Percentiles rank a stretch among this genome's conserved stretches.
These are phyloP conservation scores for Colletotrichum karsti DNA, from an alignment of 2,329 filamentous ascomycete genomes.

Conservation along the genomic window DNA sequence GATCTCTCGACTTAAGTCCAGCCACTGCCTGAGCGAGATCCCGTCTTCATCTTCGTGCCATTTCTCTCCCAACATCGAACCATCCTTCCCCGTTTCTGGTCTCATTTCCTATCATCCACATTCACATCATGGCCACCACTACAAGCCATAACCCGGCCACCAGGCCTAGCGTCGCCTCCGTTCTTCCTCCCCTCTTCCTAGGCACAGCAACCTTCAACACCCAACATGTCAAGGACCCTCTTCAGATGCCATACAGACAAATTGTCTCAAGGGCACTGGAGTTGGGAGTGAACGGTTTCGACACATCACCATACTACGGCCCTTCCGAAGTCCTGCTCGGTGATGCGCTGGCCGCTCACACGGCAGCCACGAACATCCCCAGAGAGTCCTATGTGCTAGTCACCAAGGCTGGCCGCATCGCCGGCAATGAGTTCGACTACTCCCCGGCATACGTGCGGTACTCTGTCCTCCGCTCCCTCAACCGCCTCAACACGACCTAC, in stretches of 20 bases:
- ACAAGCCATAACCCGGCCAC: conserved; percentile 2
- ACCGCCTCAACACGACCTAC: conserved; percentile 71
- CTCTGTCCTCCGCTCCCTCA: conserved; percentile 71
- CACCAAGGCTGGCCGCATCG: conserved; percentile 26
- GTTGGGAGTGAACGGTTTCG: conserved; percentile 23
- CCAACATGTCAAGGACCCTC: conserved; percentile 69
- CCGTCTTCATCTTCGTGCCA: background rate
- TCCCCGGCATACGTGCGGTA: conserved; percentile 46
- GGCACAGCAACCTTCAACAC: conserved; percentile 92
- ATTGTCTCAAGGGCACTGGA: conserved; percentile 23
- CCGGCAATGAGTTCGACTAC: conserved; percentile 23
- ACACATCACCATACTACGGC: conserved; percentile 29
- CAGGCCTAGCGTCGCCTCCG: conserved; percentile 31
- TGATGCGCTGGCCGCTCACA: conserved; percentile 62
- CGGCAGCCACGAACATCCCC: conserved; percentile 54
- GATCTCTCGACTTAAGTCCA: background rate
- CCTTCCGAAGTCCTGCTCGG: conserved; percentile 26
- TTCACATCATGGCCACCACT: conserved; percentile 12
- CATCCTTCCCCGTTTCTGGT: background rate
- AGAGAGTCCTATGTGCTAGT: conserved; percentile 39
- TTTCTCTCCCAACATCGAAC: background rate
- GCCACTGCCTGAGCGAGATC: background rate
- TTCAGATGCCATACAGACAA: conserved; percentile 26
- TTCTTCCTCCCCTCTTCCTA: conserved; percentile 82
- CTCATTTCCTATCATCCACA: background rate